Evolutionary conservation across 2,329 filamentous ascomycete species (phyloP), one percentile per base, ranked within the genome.

Genomic region (Hansfordia pulvinata): DNA sequence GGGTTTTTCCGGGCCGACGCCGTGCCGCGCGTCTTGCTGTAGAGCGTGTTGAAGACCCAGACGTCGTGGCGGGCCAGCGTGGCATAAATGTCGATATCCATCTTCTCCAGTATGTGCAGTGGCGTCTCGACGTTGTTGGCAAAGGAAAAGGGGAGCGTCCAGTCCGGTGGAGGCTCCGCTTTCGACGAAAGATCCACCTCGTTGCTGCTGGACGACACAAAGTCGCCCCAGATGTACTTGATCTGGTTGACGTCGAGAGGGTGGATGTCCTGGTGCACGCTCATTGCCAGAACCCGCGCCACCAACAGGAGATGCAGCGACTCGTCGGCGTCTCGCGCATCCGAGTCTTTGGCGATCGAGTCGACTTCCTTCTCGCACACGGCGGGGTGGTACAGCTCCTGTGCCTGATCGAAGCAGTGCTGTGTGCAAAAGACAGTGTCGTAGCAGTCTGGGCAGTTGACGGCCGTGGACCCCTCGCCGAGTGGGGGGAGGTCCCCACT

Each of bases 41-140:
- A 93, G 5, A 94, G 64, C 0, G 85, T 93, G 53, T 96, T 93
- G 44, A 93, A 68, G 10, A 94, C 67, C 82, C 82, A 90, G 6
- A 79, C 53, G 40, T 86, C 80, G 47, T 80, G 76, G 14, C 59
- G 52, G 7, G 54, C 52, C 4, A 75, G 49, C 0, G 54, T 54
- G 10, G 58, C 60, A 47, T 77, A 88, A 27, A 85, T 74, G 45
- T 88, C 76, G 30, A 88, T 61, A 38, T 85, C 79, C 76, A 90
- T 84, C 52, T 83, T 84, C 48, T 86, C 79, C 10, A 90, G 64
- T 17, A 88, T 63, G 43, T 86, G 78, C 5, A 88, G 62, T 1
- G 82, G 81, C 3, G 68, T 69, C 30, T 80, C 66, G 33, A 90
- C 69, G 38, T 82, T 85, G 50, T 73, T 72, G 27, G 72, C 64